Evolutionary conservation across 2,329 filamentous ascomycete species (phyloP), one percentile per base, ranked within the genome.

Genomic region (Coniochaeta prunicola): DNA sequence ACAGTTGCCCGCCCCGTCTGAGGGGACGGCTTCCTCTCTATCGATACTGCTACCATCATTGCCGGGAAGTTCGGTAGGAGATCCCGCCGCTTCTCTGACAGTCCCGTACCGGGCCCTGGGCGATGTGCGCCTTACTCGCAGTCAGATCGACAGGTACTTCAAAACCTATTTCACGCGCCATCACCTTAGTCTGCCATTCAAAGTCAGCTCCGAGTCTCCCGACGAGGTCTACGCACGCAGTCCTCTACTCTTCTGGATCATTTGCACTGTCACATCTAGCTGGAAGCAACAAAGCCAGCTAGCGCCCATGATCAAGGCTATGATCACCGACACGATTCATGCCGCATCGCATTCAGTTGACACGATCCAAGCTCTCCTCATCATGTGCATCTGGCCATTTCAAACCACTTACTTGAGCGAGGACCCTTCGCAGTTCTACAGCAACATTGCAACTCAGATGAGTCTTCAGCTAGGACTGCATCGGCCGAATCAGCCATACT

Each of bases 341-440:
- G 30, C 30, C n/a, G 21, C 28, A 7, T 36, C 53, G 17, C 30
- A 55, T 28, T 55, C 53, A 8, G 53, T 55, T 2, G 53, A 55
- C 10, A 55, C 53, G 13, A 36, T 55, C 17, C 53, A 55, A 24
- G 53, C 53, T 1, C 53, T 55, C 30, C 53, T 55, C 30, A 36
- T 55, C 53, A 55, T 55, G 53, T 55, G 53, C n/a, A n/a, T 34
- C n/a, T 55, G 53, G 53, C 53, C 53, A 5, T 55, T 55, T n/a
- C 34, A 55, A n/a, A 55, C 53, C 2, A 21, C 30, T 36, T 31
- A n/a, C 8, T 10, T 55, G 28, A 55, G 53, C 13, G 53, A 55
- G 13, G 53, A 55, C 30, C 30, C 53, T 2, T 33, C 53, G 28
- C 53, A 19, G 5, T 55, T 55, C 53, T 55, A 55, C 53, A 15